A percentile compares a stretch with the other conserved stretches of the same genome.
These are phyloP conservation scores for Trichoderma brevicompactum DNA, from an alignment of 2,329 filamentous ascomycete genomes.

Conservation along the genomic window DNA sequence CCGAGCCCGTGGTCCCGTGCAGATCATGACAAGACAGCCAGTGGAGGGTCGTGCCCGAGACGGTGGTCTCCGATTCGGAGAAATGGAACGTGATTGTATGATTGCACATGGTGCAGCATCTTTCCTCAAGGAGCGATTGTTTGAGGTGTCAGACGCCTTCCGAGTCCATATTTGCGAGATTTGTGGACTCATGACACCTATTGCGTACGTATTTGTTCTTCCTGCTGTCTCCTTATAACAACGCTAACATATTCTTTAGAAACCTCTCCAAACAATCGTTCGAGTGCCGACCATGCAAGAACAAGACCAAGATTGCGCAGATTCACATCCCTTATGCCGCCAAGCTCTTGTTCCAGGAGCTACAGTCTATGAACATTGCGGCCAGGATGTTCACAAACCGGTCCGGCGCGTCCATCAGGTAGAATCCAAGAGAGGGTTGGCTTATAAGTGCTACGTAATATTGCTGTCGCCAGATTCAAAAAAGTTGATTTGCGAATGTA, in stretches of 20 bases:
- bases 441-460: constrained; percentile 26
- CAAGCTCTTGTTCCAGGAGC: constrained; percentile 97
- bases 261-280: constrained; percentile 95
- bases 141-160: constrained; percentile 98
- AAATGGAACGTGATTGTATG: constrained; percentile 99
- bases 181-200: constrained; percentile 97
- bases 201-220: constrained; percentile 73
- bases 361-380: constrained; percentile 98
- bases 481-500: constrained; percentile 8
- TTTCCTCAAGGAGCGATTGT: constrained; percentile 95
- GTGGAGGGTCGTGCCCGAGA: constrained; percentile 98
- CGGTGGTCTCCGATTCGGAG: constrained; percentile 97
- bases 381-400: constrained; percentile 94
- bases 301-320: constrained; percentile 98
- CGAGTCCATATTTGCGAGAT: constrained; percentile 98
- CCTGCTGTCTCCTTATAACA: not conserved
- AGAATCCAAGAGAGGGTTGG: constrained; percentile 33
- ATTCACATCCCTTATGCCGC: constrained; percentile 97
- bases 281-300: constrained; percentile 96
- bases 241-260: constrained; percentile 54
- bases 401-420: constrained; percentile 74
- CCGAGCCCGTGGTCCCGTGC: constrained; percentile 92
- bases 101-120: constrained; percentile 98
- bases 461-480: not conserved
- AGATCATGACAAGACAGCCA: constrained; percentile 95